These are phyloP conservation scores for Sporisorium reilianum DNA, from an alignment of 1,284 basidiomycete genomes.

Conservation along the genomic window DNA sequence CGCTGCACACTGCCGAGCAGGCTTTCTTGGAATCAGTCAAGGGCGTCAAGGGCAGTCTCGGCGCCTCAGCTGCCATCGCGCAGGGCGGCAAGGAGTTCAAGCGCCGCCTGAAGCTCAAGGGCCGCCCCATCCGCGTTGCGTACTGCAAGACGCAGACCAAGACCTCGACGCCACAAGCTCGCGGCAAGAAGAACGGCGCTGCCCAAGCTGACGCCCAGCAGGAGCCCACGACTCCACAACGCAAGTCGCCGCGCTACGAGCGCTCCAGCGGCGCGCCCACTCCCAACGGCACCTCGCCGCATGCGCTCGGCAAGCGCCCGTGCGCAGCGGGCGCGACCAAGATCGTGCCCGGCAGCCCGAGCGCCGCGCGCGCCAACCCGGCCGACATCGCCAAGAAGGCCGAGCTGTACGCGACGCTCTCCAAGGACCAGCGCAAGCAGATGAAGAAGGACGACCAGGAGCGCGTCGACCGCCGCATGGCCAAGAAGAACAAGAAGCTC, in stretches of 20 bases:
- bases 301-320: conserved; percentile 12
- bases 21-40: conserved; percentile 54
- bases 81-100: conserved; percentile 59
- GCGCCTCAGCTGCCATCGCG: conserved; percentile 43
- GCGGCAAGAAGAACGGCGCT: neutral
- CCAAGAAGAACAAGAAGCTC: conserved; percentile 63
- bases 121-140: conserved; percentile 59
- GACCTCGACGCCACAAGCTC: conserved; percentile 14
- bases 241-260: conserved; percentile 36
- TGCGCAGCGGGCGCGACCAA: conserved; percentile 8
- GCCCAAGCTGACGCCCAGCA: conserved; percentile 1
- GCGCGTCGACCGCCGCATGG: conserved; percentile 55
- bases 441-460: conserved; percentile 62
- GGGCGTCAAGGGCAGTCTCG: conserved; percentile 40
- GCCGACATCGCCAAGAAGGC: conserved; percentile 39
- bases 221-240: conserved; percentile 31
- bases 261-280: conserved; percentile 64
- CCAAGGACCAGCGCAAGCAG: conserved; percentile 58
- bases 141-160: conserved; percentile 62
- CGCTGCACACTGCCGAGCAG: conserved; percentile 62
- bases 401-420: conserved; percentile 47
- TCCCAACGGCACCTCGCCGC: conserved; percentile 63
- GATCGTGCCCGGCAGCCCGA: conserved; percentile 26
- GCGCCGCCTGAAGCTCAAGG: conserved; percentile 63
- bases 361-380: conserved; percentile 8